Evolutionary conservation across 192 early-diverging fungal species (phyloP).

Genomic region (Radiomyces spectabilis): DNA sequence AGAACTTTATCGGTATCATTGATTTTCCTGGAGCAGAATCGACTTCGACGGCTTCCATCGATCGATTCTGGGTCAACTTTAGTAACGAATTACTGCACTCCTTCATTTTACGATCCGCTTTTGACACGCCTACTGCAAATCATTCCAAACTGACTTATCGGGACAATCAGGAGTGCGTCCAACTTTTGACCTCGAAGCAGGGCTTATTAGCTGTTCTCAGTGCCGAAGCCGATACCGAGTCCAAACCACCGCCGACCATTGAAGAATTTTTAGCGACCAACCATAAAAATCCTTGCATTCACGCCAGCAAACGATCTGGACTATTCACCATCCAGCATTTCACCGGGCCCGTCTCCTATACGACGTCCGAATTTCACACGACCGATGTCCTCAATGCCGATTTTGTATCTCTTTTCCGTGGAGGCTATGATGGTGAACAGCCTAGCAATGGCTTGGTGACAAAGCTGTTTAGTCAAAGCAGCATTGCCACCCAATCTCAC

Average conservation of each 20-base stretch:
- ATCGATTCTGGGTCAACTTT: conserved; percentile 69
- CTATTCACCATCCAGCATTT: conserved; percentile 80
- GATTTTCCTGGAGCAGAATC: conserved; percentile 78
- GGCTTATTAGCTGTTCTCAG: too few relatives aligned
- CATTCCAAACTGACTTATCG: conserved; percentile 67
- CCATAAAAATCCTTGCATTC: conserved; percentile 29
- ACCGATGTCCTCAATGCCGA: conserved; percentile 74
- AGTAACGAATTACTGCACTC: conserved; percentile 82
- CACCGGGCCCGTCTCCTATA: conserved; percentile 57
- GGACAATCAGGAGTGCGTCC: conserved; percentile 47
- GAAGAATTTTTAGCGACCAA: conserved; percentile 40
- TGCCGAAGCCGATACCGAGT: conserved; percentile 54
- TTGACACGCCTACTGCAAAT: conserved; percentile 57
- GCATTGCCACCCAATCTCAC: conserved; percentile 67
- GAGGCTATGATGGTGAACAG: conserved; percentile 20
- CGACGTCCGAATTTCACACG: conserved; percentile 60
- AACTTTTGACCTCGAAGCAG: too few relatives aligned
- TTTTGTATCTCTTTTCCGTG: conserved; percentile 80
- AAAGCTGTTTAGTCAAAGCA: conserved; percentile 65
- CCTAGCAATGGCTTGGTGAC: conserved; percentile 57
- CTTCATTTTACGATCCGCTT: conserved; percentile 61
- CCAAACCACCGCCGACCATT: conserved; percentile 9
- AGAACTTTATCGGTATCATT: conserved; percentile 71
- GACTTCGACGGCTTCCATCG: conserved; percentile 44
- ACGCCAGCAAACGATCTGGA: conserved; percentile 16